Evolutionary conservation across 2,329 filamentous ascomycete species (phyloP).

Genomic region (Pseudogymnoascus verrucosus): DNA sequence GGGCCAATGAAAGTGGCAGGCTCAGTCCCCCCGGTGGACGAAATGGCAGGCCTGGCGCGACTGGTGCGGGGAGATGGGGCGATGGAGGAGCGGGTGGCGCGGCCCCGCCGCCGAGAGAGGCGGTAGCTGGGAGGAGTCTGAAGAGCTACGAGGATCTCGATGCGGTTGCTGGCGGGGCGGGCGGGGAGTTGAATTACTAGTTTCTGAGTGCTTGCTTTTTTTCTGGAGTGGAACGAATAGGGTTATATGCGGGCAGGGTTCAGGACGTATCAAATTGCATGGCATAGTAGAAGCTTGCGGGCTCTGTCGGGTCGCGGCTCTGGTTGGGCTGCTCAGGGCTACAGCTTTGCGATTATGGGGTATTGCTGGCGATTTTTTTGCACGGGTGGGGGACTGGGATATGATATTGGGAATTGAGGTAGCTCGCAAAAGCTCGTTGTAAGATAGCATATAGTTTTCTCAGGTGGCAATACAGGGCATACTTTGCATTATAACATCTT

Average conservation of each 20-base stretch:
- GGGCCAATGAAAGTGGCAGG: constrained; percentile 38
- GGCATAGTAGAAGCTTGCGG: constrained; percentile 1
- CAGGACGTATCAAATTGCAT: background rate
- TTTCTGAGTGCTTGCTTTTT: background rate
- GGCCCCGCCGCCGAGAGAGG: constrained; percentile 78
- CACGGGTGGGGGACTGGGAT: background rate
- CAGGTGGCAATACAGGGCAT: constrained; percentile 1
- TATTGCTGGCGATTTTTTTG: constrained; percentile 5
- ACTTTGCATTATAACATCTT: background rate
- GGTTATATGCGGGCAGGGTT: background rate
- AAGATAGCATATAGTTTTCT: constrained; percentile 5
- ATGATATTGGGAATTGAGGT: background rate
- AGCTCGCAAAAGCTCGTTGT: background rate
- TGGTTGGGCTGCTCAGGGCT: background rate
- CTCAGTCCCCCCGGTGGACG: constrained; percentile 45
- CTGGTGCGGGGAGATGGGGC: constrained; percentile 55
- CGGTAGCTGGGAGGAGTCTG: constrained; percentile 82
- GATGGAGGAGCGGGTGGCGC: constrained; percentile 66
- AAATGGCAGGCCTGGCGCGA: constrained; percentile 38
- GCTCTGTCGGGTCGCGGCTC: background rate
- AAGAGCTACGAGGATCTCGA: constrained; percentile 98
- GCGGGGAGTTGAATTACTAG: constrained; percentile 84
- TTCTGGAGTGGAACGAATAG: background rate
- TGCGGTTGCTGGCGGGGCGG: constrained; percentile 65
- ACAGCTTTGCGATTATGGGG: background rate